A percentile compares a stretch with the other conserved stretches of the same genome.
These are phyloP conservation scores for Eucalyptus rudis DNA, from an alignment of 345 rosid species.

Conservation along the genomic window DNA sequence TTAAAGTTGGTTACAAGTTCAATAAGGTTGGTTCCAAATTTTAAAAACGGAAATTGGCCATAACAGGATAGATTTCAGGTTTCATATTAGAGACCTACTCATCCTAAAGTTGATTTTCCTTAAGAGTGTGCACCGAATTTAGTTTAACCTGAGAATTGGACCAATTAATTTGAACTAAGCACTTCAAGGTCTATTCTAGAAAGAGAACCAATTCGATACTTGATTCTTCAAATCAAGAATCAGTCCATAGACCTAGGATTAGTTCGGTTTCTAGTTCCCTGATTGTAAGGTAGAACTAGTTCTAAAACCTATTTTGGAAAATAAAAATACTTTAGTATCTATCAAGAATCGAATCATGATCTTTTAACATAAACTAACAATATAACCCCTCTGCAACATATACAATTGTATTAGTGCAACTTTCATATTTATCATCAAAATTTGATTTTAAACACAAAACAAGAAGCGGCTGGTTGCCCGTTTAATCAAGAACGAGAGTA, in stretches of 20 bases:
- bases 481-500: not conserved
- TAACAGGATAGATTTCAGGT: fast-evolving
- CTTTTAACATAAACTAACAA: not conserved
- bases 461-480: not conserved
- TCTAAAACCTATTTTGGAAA: not conserved
- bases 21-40: not conserved
- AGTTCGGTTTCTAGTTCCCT: not conserved
- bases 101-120: not conserved
- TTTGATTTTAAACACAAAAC: not conserved
- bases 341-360: not conserved
- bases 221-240: not conserved
- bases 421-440: not conserved
- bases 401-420: not conserved
- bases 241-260: not conserved
- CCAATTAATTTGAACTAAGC: not conserved
- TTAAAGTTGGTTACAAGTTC: not conserved
- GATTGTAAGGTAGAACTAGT: not conserved
- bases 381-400: not conserved
- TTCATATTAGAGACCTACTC: not conserved
- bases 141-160: not conserved
- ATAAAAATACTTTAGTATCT: not conserved
- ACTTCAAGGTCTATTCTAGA: not conserved
- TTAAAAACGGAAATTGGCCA: not conserved
- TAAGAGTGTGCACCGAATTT: fast-evolving
- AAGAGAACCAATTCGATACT: not conserved